phyloP scores from a whole-genome alignment of 345 rosid species.

The Eucalyptus polyanthemos region DNA sequence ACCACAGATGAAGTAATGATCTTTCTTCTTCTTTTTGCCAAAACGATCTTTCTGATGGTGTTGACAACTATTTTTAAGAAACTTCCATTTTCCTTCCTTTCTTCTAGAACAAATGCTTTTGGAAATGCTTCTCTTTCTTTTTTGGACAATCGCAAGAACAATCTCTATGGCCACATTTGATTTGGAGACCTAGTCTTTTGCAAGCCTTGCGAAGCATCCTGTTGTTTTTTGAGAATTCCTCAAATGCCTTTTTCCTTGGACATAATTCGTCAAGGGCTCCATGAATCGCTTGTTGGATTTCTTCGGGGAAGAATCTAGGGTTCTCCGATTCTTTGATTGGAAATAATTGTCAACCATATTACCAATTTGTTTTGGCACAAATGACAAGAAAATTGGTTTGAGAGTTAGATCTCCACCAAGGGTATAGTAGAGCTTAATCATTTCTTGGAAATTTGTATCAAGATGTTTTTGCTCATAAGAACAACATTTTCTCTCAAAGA shows the following conservation, averaged over 20 bases:
- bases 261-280: background rate
- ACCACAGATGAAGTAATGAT: accelerated
- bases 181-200: background rate
- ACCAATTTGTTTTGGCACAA: background rate
- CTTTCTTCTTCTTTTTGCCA: background rate
- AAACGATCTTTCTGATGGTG: accelerated
- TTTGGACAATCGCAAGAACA: background rate
- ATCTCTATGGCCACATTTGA: background rate
- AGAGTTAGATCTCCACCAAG: background rate
- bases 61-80: background rate
- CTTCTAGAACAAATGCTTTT: background rate
- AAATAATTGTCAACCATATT: background rate
- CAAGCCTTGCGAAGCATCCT: background rate
- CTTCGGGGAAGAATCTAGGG: background rate
- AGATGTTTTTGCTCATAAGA: background rate
- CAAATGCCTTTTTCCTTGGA: background rate
- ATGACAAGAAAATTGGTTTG: background rate
- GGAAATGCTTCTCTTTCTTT: background rate
- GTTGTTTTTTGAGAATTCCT: background rate
- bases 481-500: background rate
- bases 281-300: background rate
- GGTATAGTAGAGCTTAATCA: background rate
- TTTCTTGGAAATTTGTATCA: background rate
- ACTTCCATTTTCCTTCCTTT: background rate
- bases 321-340: background rate